These are phyloP conservation scores for Phoma sp. DNA, from an alignment of 2,329 filamentous ascomycete genomes.

Conservation along the genomic window DNA sequence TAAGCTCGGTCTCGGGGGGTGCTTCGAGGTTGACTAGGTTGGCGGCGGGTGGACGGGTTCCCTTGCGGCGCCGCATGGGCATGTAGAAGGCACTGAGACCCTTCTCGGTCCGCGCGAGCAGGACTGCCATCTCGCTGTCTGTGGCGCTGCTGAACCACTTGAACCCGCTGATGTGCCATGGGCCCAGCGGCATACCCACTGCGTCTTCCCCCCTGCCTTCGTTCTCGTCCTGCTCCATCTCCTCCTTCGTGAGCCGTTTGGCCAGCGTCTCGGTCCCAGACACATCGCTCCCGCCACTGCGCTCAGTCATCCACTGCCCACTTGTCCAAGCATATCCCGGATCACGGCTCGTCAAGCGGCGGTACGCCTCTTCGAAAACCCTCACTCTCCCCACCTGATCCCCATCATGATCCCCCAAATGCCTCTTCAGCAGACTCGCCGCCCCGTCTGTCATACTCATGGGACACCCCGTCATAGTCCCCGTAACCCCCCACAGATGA, in stretches of 20 bases:
- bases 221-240: constrained; percentile 31
- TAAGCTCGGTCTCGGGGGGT: constrained; percentile 55
- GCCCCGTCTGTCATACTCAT: constrained; percentile 72
- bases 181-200: constrained; percentile 55
- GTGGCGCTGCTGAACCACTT: constrained; percentile 75
- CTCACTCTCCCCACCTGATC: constrained; percentile 39
- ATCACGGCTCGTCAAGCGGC: constrained; percentile 61
- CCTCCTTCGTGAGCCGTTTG: constrained; percentile 21
- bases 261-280: constrained; percentile 70
- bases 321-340: constrained; percentile 67
- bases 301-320: constrained; percentile 80
- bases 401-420: constrained; percentile 29
- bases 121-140: constrained; percentile 67
- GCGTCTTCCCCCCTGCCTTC: constrained; percentile 37
- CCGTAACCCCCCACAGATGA: constrained; percentile 66
- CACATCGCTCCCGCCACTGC: constrained; percentile 72
- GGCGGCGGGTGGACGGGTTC: not conserved
- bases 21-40: constrained; percentile 21
- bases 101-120: constrained; percentile 65
- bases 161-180: constrained; percentile 69
- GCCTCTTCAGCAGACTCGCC: constrained; percentile 29
- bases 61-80: constrained; percentile 59
- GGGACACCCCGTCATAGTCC: constrained; percentile 68
- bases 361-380: constrained; percentile 61
- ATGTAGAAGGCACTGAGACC: constrained; percentile 68